Conservation (phyloP, 2,329 filamentous ascomycete species). For the Fusarium haematococcum region DNA sequence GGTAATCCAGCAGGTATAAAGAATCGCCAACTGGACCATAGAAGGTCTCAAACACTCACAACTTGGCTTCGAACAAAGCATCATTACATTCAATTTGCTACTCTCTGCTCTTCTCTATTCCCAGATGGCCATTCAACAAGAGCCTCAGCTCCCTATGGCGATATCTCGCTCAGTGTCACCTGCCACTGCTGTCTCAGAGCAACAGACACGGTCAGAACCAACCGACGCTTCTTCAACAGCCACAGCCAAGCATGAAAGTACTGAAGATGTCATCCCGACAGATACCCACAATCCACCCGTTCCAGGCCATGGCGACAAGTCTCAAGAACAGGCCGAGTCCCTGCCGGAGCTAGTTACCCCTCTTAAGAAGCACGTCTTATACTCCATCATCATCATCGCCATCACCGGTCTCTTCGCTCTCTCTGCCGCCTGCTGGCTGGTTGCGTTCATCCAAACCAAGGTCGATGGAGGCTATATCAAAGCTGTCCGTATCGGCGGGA, state of each 20-base stretch:
- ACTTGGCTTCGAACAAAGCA: background rate
- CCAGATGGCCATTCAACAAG: background rate
- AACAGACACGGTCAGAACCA: background rate
- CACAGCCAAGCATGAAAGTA: background rate
- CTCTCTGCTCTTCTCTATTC: background rate
- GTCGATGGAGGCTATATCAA: conserved; percentile 6
- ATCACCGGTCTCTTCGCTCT: background rate
- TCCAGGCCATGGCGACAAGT: background rate
- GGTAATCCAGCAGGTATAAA: background rate
- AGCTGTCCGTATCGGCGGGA: conserved; percentile 18
- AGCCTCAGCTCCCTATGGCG: background rate
- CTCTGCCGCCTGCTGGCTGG: conserved; percentile 3
- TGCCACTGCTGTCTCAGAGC: background rate
- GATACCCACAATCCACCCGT: background rate
- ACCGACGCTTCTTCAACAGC: background rate
- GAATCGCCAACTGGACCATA: background rate
- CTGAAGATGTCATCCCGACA: background rate
- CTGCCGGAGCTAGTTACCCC: background rate
- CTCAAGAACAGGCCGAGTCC: background rate
- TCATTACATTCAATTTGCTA: background rate
- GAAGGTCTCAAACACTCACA: background rate
- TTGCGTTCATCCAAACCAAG: conserved; percentile 12
- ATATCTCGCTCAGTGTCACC: background rate
- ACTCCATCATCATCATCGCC: conserved; percentile 17
- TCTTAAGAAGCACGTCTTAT: conserved; percentile 21